These are phyloP conservation scores for Aspergillus indologenus DNA, from an alignment of 495 filamentous ascomycete genomes.

Conservation along the genomic window DNA sequence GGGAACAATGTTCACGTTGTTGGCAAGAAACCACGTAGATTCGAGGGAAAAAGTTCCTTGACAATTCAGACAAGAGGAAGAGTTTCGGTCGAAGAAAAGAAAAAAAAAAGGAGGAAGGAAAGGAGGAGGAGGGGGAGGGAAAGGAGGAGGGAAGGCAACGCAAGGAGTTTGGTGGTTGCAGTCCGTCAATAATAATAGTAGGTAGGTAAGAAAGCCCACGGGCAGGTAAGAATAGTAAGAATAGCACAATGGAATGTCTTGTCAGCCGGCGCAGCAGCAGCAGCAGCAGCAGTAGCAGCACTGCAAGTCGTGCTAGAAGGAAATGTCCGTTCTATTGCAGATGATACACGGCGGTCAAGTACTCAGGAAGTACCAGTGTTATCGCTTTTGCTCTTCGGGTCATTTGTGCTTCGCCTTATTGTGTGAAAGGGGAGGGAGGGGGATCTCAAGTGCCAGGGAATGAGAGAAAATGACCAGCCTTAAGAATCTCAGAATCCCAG, in stretches of 20 bases:
- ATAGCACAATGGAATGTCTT: slow-evolving; percentile 16
- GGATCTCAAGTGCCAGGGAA: no score
- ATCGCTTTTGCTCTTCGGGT: background rate
- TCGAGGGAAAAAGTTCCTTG: background rate
- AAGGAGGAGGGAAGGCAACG: slow-evolving; percentile 8
- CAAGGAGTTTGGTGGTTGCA: slow-evolving; percentile 13
- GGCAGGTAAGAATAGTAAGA: slow-evolving; percentile 11
- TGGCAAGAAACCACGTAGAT: background rate
- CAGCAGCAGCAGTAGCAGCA: no score
- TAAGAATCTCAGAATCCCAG: no score
- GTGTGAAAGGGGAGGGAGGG: background rate
- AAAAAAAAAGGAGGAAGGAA: slow-evolving; percentile 15
- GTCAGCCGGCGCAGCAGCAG: slow-evolving; percentile 19
- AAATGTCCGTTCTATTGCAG: background rate
- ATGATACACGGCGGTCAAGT: slow-evolving; percentile 1
- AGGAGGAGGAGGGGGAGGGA: slow-evolving; percentile 10
- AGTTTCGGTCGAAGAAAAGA: slow-evolving; percentile 10
- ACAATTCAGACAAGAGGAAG: background rate
- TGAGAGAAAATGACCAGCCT: background rate
- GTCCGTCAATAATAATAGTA: slow-evolving; percentile 17
- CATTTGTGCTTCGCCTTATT: background rate
- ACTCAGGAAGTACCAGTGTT: background rate
- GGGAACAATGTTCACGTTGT: slow-evolving; percentile 8
- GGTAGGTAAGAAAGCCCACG: no score
- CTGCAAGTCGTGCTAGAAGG: slow-evolving; percentile 1